These are phyloP conservation scores for Corchorus olitorius DNA, from an alignment of 345 rosid species.

Conservation along the genomic window DNA sequence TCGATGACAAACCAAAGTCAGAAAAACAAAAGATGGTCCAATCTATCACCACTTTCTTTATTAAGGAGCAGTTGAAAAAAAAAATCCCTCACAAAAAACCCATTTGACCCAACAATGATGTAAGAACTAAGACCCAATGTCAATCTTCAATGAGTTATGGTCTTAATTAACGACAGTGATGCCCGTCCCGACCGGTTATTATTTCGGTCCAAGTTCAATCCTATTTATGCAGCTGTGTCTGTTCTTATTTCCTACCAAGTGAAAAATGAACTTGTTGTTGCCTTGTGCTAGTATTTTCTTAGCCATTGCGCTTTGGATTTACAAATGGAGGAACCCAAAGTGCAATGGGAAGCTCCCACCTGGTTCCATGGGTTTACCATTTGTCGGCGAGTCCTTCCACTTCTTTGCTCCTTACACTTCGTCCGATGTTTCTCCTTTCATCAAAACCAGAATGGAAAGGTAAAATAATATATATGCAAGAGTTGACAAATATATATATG, in stretches of 20 bases:
- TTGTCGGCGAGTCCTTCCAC: conserved; percentile 35
- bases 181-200: not conserved
- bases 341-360: conserved; percentile 38
- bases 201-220: not conserved
- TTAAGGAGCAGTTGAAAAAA: no score
- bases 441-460: conserved; percentile 30
- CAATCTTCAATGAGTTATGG: not conserved
- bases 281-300: not conserved
- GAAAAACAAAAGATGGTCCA: no score
- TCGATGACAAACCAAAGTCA: no score
- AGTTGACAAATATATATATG: not conserved
- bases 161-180: not conserved
- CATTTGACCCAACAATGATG: no score
- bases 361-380: conserved; percentile 35
- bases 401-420: conserved; percentile 26
- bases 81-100: no score
- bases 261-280: not conserved
- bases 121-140: no score
- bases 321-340: conserved; percentile 28
- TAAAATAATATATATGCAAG: not conserved
- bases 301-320: conserved; percentile 25
- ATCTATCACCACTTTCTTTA: no score
- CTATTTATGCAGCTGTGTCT: not conserved
- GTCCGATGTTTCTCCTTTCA: conserved; percentile 32
- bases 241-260: not conserved